Conservation (phyloP, 306 rosid species). For the Vachellia collinsii region DNA sequence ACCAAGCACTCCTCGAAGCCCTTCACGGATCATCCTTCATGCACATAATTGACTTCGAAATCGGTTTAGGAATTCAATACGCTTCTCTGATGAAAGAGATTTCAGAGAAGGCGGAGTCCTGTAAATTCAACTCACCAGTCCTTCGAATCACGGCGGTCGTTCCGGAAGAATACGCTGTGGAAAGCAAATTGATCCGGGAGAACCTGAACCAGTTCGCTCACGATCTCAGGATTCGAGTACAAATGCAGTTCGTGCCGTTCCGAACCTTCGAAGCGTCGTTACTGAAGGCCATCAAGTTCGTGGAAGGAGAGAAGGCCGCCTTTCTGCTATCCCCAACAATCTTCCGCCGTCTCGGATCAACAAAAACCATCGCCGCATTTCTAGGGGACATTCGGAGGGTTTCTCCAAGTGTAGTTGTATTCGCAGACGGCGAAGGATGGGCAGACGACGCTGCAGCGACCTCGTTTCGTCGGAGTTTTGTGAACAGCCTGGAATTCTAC, state of each 20-base stretch:
- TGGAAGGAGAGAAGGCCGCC: conserved; percentile 75
- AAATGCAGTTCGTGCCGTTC: conserved; percentile 57
- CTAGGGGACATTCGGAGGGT: conserved; percentile 56
- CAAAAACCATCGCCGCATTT: conserved; percentile 40
- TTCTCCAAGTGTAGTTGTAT: conserved; percentile 69
- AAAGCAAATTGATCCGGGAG: conserved; percentile 58
- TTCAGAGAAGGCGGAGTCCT: conserved; percentile 56
- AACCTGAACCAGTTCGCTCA: conserved; percentile 77
- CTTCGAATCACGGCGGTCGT: conserved; percentile 76
- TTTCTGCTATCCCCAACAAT: conserved; percentile 67
- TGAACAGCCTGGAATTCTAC: conserved; percentile 63
- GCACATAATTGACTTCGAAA: conserved; percentile 84
- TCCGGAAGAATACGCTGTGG: conserved; percentile 67
- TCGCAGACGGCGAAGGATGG: conserved; percentile 75
- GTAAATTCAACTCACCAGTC: conserved; percentile 43
- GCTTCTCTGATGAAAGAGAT: conserved; percentile 87
- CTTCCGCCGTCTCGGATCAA: conserved; percentile 58
- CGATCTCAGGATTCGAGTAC: conserved; percentile 68
- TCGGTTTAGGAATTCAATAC: conserved; percentile 83
- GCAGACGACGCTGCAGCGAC: conserved; percentile 45
- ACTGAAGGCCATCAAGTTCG: conserved; percentile 64
- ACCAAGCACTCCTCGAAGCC: conserved; percentile 83
- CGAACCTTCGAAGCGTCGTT: conserved; percentile 62
- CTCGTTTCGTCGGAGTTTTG: conserved; percentile 67
- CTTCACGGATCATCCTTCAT: conserved; percentile 53